Evolutionary conservation across 1,284 basidiomycete genomes (phyloP), one percentile per base, ranked within the genome.

Genomic region (Apiotrichum mycotoxinovorans): DNA sequence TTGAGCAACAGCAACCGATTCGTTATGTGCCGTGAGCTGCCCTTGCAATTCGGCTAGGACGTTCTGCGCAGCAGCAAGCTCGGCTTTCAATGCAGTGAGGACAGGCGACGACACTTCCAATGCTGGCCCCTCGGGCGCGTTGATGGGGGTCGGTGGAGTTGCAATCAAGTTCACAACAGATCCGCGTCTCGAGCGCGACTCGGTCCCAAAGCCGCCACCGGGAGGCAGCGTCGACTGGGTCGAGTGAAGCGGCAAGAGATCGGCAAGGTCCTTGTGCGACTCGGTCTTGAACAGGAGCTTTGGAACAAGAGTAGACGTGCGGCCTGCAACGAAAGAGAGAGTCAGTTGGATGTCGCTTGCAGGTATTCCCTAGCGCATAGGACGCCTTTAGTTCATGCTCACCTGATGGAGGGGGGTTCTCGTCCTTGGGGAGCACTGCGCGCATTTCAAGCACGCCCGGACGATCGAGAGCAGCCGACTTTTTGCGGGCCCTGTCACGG

Each of bases 1-100:
- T 68, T 85, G 89, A 20, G 86, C 83, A 33, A 85, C 80, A 1
- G 83, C 78, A 11, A 88, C 83, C 22, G 82, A 76, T 30, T 81
- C 73, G 64, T 87, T 84, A 63, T 85, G 84, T 53, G 91, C 85
- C 8, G 81, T 76, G 15, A 96, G 82, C 69, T 96, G 92, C n/a
- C 79, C 77, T 57, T 85, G 85, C 34, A 92, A 80, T 42, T 94
- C 89, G 40, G 82, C 73, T 4, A 89, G 82, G 1, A 86, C 83
- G 11, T 80, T 72, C 67, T 87, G 86, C 10, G 88, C 82, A 27
- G 82, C 77, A 3, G 84, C 78, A 52, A 98, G 86, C 72, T 95
- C 88, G 58, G 83, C 83, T 57, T 89, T 81, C 50, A 95, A 80
- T 56, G 91, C 87, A 18, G 83, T 80, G 53, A 94, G 84, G 43